Evolutionary conservation across 2,329 filamentous ascomycete species (phyloP), one percentile per base, ranked within the genome.

Genomic region (Clarireedia hainanense): DNA sequence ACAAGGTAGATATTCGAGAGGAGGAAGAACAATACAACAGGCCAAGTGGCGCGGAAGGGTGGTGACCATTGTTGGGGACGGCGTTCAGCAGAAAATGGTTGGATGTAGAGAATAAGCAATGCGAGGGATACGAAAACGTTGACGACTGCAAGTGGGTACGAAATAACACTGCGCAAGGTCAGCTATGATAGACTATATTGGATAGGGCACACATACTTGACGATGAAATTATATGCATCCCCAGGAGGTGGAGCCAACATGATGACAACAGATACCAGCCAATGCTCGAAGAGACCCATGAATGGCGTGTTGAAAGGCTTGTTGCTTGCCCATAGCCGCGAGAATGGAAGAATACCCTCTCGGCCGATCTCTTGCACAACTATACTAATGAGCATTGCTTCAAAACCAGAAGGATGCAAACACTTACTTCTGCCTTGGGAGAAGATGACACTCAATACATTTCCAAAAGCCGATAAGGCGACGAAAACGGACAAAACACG

Each of bases 381-480:
- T 65, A 30, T 23, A 26, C 30, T 17, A 15, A 6, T 42, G 9
- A 48, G 50, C n/a, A 34, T 24, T 23, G 20, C 24, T 39, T 40
- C 24, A 9, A 27, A 48, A 12, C n/a, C 17, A 2, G 37, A 26
- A 14, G 20, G 12, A 7, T 24, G 10, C 30, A 10, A 23, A 9
- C 4, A 53, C 62, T 55, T 60, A 66, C 64, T 72, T 52, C 84
- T 78, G 6, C 83, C 82, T 68, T 86, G 83, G 0, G 83, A 83
- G 70, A 87, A 87, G 59, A 86, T 86, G 59, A 86, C 82, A 56
- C 76, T 80, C 47, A 87, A 73, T 14, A 87, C 80, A 62, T 86
- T 87, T 27, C 83, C 84, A 60, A 85, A 83, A 4, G 83, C 83
- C 0, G 83, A 86, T 0, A 87, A 73, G 0, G 84, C 83, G 23